A percentile compares a stretch with the other conserved stretches of the same genome.
Evolutionary conservation across 805 yeast genomes (phyloP).

Genomic region (Cyberlindnera maritima): DNA sequence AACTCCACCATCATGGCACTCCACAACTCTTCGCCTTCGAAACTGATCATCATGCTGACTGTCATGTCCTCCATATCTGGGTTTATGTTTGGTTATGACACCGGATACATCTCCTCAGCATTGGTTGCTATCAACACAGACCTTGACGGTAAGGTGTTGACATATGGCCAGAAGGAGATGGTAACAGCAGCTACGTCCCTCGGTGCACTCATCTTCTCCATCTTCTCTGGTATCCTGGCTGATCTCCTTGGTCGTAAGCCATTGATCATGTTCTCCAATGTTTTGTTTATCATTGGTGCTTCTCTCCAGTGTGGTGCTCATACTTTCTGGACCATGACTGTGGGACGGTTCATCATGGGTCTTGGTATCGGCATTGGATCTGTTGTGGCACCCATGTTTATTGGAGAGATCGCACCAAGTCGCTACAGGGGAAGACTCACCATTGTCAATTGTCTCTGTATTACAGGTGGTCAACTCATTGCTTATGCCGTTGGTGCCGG

Average conservation of each 20-base stretch:
- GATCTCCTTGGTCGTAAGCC: constrained; percentile 84
- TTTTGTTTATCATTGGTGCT: constrained; percentile 82
- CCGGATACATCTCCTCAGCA: constrained; percentile 95
- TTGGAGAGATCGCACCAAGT: constrained; percentile 92
- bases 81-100: constrained; percentile 95
- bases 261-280: constrained; percentile 77
- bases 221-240: constrained; percentile 77
- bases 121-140: constrained; percentile 82
- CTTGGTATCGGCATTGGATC: constrained; percentile 97
- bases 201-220: constrained; percentile 83
- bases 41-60: constrained; percentile 65
- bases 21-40: constrained; percentile 52
- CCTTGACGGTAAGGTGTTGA: constrained; percentile 48
- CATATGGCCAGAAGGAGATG: constrained; percentile 80
- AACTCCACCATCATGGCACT: constrained; percentile 45
- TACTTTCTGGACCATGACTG: constrained; percentile 86
- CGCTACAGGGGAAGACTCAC: constrained; percentile 89
- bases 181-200: constrained; percentile 94
- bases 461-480: constrained; percentile 92
- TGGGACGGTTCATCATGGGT: constrained; percentile 90
- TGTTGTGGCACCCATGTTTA: constrained; percentile 85
- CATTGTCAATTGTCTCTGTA: constrained; percentile 80
- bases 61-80: constrained; percentile 87
- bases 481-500: constrained; percentile 96
- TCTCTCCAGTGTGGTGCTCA: constrained; percentile 78